These are phyloP conservation scores for Sarcocystis neurona DNA, from an alignment of 169 alveolate species.

Conservation along the genomic window DNA sequence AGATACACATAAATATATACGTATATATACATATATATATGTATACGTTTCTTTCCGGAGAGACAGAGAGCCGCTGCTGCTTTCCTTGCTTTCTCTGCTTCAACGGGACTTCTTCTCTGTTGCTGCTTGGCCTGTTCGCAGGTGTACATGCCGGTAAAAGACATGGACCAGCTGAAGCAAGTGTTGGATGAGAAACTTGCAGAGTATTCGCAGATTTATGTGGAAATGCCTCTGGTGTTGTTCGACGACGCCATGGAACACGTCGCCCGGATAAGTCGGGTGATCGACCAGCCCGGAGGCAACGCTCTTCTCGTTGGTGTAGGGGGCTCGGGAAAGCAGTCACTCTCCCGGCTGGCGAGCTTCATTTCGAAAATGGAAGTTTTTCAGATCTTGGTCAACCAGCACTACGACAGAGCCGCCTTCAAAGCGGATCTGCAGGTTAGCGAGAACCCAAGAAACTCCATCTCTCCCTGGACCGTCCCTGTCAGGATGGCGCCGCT, in stretches of 20 bases:
- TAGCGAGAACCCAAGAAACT: not conserved
- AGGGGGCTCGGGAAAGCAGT: conserved; percentile 97
- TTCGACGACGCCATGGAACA: conserved; percentile 94
- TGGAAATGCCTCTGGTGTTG: conserved; percentile 92
- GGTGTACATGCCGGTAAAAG: conserved; percentile 82
- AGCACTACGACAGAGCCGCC: conserved; percentile 86
- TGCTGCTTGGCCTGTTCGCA: not conserved
- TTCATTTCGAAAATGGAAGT: conserved; percentile 88
- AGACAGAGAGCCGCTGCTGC: no score
- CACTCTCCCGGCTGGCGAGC: conserved; percentile 89
- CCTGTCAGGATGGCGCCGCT: no score
- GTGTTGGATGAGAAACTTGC: conserved; percentile 87
- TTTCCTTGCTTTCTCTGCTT: no score
- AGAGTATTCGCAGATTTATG: conserved; percentile 89
- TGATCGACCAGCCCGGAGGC: conserved; percentile 91
- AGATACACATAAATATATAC: no score
- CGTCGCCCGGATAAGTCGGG: conserved; percentile 91
- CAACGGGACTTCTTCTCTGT: no score
- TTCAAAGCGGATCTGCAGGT: conserved; percentile 84
- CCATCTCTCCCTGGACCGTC: no score
- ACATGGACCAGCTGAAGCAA: conserved; percentile 82
- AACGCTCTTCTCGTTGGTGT: conserved; percentile 96
- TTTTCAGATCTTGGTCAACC: conserved; percentile 85
- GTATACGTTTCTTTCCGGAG: no score
- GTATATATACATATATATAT: no score